phyloP scores from a whole-genome alignment of 2,329 filamentous ascomycete species.

The Rugonectria rugulosa region DNA sequence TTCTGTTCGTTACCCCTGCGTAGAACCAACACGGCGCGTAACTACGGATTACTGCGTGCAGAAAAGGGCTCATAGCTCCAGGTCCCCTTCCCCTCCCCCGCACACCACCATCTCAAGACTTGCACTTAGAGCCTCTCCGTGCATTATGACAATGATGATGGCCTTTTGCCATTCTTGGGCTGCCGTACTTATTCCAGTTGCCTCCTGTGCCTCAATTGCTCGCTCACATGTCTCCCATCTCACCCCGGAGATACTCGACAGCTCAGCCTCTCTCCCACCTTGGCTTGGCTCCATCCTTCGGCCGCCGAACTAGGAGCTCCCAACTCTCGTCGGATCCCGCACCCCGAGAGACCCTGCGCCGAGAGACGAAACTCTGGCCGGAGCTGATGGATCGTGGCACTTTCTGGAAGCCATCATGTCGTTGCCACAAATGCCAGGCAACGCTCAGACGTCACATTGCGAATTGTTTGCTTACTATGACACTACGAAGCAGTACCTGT shows the following conservation, averaged over 20 bases:
- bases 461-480: no score
- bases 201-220: no score
- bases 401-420: no score
- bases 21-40: no score
- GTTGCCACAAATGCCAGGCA: no score
- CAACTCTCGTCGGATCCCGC: constrained; percentile 3
- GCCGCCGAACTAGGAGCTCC: background rate
- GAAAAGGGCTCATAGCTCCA: background rate
- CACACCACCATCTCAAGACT: background rate
- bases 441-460: no score
- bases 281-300: background rate
- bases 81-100: constrained; percentile 7
- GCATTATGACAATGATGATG: background rate
- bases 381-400: no score
- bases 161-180: background rate
- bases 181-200: background rate
- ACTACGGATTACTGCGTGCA: no score
- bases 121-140: constrained; percentile 26
- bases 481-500: no score
- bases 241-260: background rate
- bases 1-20: no score
- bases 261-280: background rate
- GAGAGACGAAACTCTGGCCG: background rate
- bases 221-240: no score
- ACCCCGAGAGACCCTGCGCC: background rate